Base-by-base conservation (phyloP, 306 rosid species). In the Nissolia schottii region DNA sequence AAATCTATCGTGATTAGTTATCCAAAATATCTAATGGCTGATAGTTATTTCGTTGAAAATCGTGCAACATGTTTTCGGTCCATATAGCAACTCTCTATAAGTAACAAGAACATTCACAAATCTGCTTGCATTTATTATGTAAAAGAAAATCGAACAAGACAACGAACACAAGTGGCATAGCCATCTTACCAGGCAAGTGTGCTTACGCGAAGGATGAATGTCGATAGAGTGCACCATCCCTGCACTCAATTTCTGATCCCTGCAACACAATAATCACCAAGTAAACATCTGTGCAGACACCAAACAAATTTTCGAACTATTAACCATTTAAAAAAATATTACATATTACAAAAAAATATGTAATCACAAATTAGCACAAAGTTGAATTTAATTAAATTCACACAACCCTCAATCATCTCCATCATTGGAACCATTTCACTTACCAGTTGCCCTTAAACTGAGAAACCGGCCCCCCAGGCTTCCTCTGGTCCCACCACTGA, bases 401-500 rank as follows among this genome's bases (percentile, higher is more conserved):
- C 62, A 25, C 25, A 24, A 43, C 32, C 32, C 8, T 2, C 6
- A 45, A 64, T 6, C 11, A 15, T 38, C 34, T 23, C 25, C 25
- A 58, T 3, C 55, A 0, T 25, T 40, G 16, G 9, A 23, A 32
- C 13, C 4, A 59, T 22, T 59, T 75, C 22, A 41, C 97, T 80
- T 77, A 93, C 98, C 97, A 83, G 64, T 83, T 59, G 5, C 85
- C 92, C 90, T 91, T 93, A 74, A 93, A 87, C 81, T 87, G 96
- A 48, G 94, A 93, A 73, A 84, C 97, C 12, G 96, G 84, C 19
- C 91, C 94, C 9, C 94, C 94, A 1, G 89, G 93, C 61, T 85
- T 90, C 46, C 97, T 81, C 79, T 84, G 91, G 73, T 93, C 98
- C 98, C 98, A 93, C 97, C 97, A 93, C 23, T 91, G 98, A 73